Percentiles rank a stretch among this genome's conserved stretches.
Conservation (phyloP, 495 filamentous ascomycete genomes). For the Platismatia glauca region DNA sequence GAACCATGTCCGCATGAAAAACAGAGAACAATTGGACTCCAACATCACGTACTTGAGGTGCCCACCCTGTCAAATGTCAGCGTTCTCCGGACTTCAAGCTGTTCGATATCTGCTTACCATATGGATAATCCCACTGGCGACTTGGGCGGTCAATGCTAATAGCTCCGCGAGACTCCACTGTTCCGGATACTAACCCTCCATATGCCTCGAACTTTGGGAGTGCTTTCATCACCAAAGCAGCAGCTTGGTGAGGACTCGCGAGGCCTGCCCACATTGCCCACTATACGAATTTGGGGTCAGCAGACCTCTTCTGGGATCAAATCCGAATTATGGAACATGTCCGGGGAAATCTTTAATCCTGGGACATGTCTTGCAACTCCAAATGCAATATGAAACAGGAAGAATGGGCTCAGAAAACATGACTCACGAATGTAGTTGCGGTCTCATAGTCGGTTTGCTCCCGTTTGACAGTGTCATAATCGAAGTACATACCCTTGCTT, state of each 20-base stretch:
- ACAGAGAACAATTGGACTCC: neutral
- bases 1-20: neutral
- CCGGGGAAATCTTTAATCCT: too few species aligned
- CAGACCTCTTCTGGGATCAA: too few species aligned
- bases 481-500: constrained; percentile 87
- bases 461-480: constrained; percentile 80
- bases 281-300: too few species aligned
- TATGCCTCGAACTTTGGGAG: constrained; percentile 78
- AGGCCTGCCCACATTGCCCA: constrained; percentile 95
- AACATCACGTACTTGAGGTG: constrained; percentile 2
- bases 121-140: constrained; percentile 99
- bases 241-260: constrained; percentile 68
- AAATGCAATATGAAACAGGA: too few species aligned
- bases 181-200: constrained; percentile 71
- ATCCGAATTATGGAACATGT: too few species aligned
- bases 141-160: constrained; percentile 58
- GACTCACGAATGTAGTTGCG: constrained; percentile 64
- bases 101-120: constrained; percentile 40
- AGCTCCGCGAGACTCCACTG: constrained; percentile 77
- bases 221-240: constrained; percentile 60
- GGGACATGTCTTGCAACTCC: too few species aligned
- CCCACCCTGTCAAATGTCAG: constrained; percentile 13
- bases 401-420: too few species aligned
- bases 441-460: constrained; percentile 72
- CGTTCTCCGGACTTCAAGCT: neutral